Evolutionary conservation across 2,329 filamentous ascomycete genomes (phyloP).

Genomic region (Clathrospora elynae): DNA sequence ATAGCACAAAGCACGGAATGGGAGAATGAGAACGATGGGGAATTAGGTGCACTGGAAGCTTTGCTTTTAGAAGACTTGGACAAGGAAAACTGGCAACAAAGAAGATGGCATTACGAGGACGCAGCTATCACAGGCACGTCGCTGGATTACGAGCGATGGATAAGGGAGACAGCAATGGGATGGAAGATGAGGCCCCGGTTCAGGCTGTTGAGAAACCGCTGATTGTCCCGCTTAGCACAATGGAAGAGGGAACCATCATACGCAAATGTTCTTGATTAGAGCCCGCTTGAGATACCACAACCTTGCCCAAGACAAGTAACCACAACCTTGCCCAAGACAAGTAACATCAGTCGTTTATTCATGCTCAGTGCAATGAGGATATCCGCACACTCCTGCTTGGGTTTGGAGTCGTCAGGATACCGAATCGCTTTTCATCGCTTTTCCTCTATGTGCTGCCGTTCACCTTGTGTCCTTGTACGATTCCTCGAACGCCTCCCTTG

Average conservation of each 20-base stretch:
- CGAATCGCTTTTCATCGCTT: too few relatives aligned
- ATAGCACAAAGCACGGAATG: slow-evolving; percentile 50
- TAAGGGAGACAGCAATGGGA: slow-evolving; percentile 20
- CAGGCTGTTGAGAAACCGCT: slow-evolving; percentile 30
- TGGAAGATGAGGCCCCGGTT: slow-evolving; percentile 32
- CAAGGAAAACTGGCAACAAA: slow-evolving; percentile 44
- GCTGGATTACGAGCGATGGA: slow-evolving; percentile 35
- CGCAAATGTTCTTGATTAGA: too few relatives aligned
- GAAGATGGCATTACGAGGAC: slow-evolving; percentile 43
- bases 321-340: too few relatives aligned
- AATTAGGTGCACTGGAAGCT: slow-evolving; percentile 49
- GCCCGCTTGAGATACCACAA: too few relatives aligned
- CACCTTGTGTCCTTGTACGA: slow-evolving; percentile 34
- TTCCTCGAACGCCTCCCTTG: slow-evolving; percentile 67
- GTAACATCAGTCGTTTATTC: too few relatives aligned
- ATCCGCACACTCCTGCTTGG: too few relatives aligned
- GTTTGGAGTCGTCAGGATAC: too few relatives aligned
- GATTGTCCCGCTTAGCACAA: neutral
- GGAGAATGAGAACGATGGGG: slow-evolving; percentile 40
- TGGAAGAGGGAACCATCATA: too few relatives aligned
- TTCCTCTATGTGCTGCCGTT: slow-evolving; percentile 40
- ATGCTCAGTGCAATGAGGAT: too few relatives aligned
- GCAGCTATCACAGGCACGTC: slow-evolving; percentile 9
- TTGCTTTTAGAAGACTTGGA: slow-evolving; percentile 47
- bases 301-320: too few relatives aligned